Percentiles rank a stretch among this genome's conserved stretches.
Conservation (phyloP, 108 stramenopile species). For the Pseudonitzschia delicatissima region DNA sequence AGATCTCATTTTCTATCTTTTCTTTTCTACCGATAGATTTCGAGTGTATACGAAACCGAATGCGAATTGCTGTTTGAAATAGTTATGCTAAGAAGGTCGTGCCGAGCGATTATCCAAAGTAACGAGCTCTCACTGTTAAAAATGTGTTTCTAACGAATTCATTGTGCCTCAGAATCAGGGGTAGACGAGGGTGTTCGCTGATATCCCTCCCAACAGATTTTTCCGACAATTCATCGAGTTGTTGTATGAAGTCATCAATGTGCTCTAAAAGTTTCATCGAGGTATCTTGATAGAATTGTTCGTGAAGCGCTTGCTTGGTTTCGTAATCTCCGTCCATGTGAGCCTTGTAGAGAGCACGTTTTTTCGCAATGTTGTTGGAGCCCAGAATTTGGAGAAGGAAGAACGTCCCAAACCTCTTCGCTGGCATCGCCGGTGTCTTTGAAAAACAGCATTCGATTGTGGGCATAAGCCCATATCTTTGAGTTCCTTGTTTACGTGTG, state of each 20-base stretch:
- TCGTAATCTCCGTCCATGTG: slow-evolving; percentile 45
- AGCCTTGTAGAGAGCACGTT: slow-evolving; percentile 44
- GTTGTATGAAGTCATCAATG: slow-evolving; percentile 46
- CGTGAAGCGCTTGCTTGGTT: slow-evolving; percentile 51
- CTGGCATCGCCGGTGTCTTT: slow-evolving; percentile 60
- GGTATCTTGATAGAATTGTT: slow-evolving; percentile 53
- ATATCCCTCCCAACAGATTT: slow-evolving; percentile 42
- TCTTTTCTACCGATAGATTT: no score
- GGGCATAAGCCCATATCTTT: slow-evolving; percentile 55
- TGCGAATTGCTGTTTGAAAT: no score
- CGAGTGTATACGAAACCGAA: no score
- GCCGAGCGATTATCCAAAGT: background rate
- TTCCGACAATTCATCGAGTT: slow-evolving; percentile 40
- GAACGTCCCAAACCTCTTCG: slow-evolving; percentile 55
- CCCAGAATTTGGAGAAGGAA: slow-evolving; percentile 37
- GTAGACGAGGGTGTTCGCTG: slow-evolving; percentile 38
- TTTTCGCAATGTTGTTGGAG: slow-evolving; percentile 19
- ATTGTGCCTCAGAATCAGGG: slow-evolving; percentile 25
- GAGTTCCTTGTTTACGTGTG: slow-evolving; percentile 39
- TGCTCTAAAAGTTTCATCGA: slow-evolving; percentile 47
- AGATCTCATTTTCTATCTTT: no score
- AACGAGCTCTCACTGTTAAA: slow-evolving; percentile 20
- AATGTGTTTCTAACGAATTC: slow-evolving; percentile 27
- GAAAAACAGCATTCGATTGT: slow-evolving; percentile 55
- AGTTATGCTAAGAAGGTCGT: no score